Evolutionary conservation across 164 flowering plant species (phyloP).

Genomic region (Magnolia officinalis): DNA sequence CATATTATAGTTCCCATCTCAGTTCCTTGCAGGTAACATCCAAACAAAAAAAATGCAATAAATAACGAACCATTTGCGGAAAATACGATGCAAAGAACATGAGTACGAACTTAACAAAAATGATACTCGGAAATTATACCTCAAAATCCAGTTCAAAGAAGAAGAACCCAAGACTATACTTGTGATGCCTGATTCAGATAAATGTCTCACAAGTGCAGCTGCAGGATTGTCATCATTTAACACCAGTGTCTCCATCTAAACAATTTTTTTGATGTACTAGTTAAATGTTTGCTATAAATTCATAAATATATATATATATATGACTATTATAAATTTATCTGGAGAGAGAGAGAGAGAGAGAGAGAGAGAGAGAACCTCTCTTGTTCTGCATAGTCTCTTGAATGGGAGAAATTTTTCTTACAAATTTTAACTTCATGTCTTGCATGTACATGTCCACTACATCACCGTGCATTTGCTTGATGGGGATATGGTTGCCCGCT

Average conservation of each 20-base stretch:
- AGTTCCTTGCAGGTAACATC: no score
- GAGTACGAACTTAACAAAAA: no score
- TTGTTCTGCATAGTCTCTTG: constrained; percentile 43
- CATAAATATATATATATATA: no score
- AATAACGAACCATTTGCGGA: no score
- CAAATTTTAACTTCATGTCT: constrained; percentile 44
- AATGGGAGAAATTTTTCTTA: constrained; percentile 50
- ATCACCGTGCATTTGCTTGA: constrained; percentile 48
- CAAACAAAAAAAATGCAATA: no score
- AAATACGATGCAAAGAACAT: no score
- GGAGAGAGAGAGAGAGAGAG: not conserved
- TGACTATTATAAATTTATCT: no score
- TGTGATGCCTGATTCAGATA: constrained; percentile 37
- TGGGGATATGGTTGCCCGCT: constrained; percentile 58
- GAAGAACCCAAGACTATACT: no score
- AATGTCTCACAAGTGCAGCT: constrained; percentile 49
- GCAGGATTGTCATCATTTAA: constrained; percentile 75
- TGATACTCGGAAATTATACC: no score
- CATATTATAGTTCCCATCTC: no score
- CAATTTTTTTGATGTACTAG: not conserved
- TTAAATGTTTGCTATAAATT: not conserved
- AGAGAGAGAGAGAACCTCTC: constrained; percentile 17
- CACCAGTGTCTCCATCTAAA: constrained; percentile 65
- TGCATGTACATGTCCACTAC: constrained; percentile 52
- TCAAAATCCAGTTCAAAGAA: no score